Evolutionary conservation across 345 rosid species (phyloP), one percentile per base, ranked within the genome.

Genomic region (Eucalyptus sp.): DNA sequence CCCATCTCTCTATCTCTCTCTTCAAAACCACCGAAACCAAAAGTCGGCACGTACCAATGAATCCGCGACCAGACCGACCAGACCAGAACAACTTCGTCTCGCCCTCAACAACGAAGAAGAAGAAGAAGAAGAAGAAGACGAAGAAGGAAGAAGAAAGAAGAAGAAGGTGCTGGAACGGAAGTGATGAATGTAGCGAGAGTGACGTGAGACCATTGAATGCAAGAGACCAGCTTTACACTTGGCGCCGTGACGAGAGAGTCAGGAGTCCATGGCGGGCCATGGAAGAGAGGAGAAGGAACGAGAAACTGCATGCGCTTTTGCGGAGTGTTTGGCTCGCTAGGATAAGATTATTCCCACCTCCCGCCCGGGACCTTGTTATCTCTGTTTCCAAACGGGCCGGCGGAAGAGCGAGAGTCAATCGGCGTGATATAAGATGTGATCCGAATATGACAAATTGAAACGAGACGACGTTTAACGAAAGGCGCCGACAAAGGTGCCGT

Each of bases 1-100:
- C 93, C 95, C 99, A 96, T 96, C 83, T 41, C 83, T 20, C 83
- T 37, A 1, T 43, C 16, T 41, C 83, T 76, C 83, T 76, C 83
- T 41, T 76, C 83, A 76, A 0, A 11, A 20, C 83, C 48, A 37
- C 83, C 27, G 24, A 76, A 43, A 41, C 27, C 48, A 76, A 76
- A 10, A 76, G 14, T 41, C 83, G 5, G 43, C 15, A 20, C 15
- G 83, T 3, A 76, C 25, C 48, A 24, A 76, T 41, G 83, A 76
- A 41, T 76, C 83, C 27, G 83, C 24, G 41, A 37, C 41, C 41
- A 37, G 37, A 37, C 37, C 37, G 37, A 37, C 37, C 83, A 76
- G 48, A 76, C 48, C 48, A 6, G 83, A 12, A 11, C 48, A 41
- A 37, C 29, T 76, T 41, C 83, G 48, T 41, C 29, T 20, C 83